Percentiles rank a stretch among this genome's conserved stretches.
These are phyloP conservation scores for Cladosporium phlei DNA, from an alignment of 2,329 filamentous ascomycete genomes.

Conservation along the genomic window DNA sequence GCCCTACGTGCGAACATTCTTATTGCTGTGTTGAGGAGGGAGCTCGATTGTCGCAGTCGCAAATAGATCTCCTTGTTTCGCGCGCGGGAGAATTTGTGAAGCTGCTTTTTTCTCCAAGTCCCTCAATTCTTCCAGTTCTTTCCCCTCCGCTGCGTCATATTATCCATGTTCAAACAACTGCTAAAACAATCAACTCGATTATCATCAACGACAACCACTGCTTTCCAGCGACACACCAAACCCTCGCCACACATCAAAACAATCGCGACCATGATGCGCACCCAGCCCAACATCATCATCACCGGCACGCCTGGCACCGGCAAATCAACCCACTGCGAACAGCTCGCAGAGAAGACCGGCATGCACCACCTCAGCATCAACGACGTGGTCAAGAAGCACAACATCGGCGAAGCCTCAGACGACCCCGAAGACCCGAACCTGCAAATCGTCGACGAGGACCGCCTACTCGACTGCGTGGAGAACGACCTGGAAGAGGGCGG, in stretches of 20 bases:
- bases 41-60: neutral
- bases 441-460: slow-evolving; percentile 92
- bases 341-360: slow-evolving; percentile 68
- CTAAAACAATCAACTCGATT: neutral
- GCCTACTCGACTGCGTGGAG: slow-evolving; percentile 87
- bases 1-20: slow-evolving; percentile 11
- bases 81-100: neutral
- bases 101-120: neutral
- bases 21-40: slow-evolving; percentile 1
- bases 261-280: slow-evolving; percentile 34
- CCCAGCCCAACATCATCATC: slow-evolving; percentile 79
- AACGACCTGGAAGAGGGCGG: slow-evolving; percentile 73
- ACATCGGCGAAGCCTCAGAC: slow-evolving; percentile 82
- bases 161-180: neutral
- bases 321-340: slow-evolving; percentile 88
- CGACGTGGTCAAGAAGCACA: slow-evolving; percentile 81
- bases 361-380: slow-evolving; percentile 84
- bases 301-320: slow-evolving; percentile 94
- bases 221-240: neutral
- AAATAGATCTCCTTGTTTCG: neutral
- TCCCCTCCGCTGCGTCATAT: too few species aligned
- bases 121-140: neutral
- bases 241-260: slow-evolving; percentile 7
- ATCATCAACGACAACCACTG: neutral
- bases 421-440: slow-evolving; percentile 67